Conservation (phyloP, 768 basidiomycete genomes). For the Pulveroboletus sp. region DNA sequence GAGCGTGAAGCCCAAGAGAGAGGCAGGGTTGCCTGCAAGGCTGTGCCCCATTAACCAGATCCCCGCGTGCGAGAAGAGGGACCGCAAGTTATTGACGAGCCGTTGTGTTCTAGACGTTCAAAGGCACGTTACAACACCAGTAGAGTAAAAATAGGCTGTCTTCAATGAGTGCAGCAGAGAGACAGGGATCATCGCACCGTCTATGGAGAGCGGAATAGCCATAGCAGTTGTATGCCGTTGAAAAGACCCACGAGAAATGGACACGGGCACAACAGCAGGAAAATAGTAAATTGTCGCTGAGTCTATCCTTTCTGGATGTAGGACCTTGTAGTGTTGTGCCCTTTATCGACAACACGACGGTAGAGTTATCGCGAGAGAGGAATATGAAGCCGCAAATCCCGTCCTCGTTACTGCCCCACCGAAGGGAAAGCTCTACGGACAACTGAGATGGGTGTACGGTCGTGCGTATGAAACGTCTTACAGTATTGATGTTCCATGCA, state of each 20-base stretch:
- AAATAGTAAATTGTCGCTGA: conserved; percentile 85
- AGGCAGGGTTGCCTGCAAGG: conserved; percentile 61
- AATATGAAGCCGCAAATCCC: conserved; percentile 93
- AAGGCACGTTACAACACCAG: conserved; percentile 57
- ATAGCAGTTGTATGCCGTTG: conserved; percentile 87
- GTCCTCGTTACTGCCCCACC: conserved; percentile 66
- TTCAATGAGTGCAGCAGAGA: conserved; percentile 76
- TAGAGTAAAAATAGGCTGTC: conserved; percentile 91
- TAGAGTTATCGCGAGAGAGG: conserved; percentile 69
- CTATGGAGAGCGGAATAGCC: conserved; percentile 42
- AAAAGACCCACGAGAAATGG: conserved; percentile 80
- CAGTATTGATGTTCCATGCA: conserved; percentile 59
- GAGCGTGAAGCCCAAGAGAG: conserved; percentile 60
- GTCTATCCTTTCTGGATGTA: conserved; percentile 88
- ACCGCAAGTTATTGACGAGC: conserved; percentile 53
- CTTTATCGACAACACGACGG: conserved; percentile 85
- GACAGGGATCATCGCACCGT: conserved; percentile 76
- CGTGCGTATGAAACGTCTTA: conserved; percentile 18
- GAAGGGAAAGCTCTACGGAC: conserved; percentile 65
- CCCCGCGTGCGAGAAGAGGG: conserved; percentile 52
- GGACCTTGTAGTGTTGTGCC: conserved; percentile 81
- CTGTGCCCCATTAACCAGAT: conserved; percentile 62
- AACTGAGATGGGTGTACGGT: conserved; percentile 4
- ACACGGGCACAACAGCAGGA: conserved; percentile 94
- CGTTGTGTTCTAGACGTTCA: conserved; percentile 31